Evolutionary conservation across 2,329 filamentous ascomycete genomes (phyloP).

Genomic region (Aureobasidium sp.): DNA sequence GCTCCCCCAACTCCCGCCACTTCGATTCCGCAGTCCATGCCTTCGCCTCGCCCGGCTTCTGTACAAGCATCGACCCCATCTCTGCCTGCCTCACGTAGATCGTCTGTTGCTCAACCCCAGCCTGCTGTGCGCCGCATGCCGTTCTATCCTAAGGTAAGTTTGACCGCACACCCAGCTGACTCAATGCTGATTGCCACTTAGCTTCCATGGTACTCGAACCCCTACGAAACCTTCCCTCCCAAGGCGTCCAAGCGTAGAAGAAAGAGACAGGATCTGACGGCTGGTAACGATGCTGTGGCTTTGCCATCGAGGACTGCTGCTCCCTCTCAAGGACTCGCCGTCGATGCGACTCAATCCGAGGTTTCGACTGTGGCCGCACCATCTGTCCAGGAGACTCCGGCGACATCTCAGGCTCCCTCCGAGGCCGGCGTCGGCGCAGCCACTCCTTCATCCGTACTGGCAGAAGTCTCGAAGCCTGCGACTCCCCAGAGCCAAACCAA

Average conservation of each 20-base stretch:
- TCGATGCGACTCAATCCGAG: constrained; percentile 33
- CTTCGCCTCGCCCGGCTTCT: constrained; percentile 26
- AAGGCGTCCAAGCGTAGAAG: constrained; percentile 43
- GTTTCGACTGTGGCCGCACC: constrained; percentile 37
- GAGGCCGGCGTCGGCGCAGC: constrained; percentile 49
- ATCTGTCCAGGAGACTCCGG: constrained; percentile 44
- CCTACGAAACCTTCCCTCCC: constrained; percentile 47
- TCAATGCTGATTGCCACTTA: constrained; percentile 22
- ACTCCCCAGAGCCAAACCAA: constrained; percentile 29
- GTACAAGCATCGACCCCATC: constrained; percentile 29
- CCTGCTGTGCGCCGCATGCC: constrained; percentile 31
- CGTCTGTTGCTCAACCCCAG: constrained; percentile 21
- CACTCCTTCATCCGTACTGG: constrained; percentile 42
- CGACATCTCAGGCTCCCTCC: constrained; percentile 52
- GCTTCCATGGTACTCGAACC: constrained; percentile 56
- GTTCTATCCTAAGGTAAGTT: constrained; percentile 44
- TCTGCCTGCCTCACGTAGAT: constrained; percentile 22
- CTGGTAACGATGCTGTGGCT: constrained; percentile 36
- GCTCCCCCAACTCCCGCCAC: constrained; percentile 22
- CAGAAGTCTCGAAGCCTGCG: constrained; percentile 27
- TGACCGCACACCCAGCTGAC: neutral
- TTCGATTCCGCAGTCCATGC: constrained; percentile 30
- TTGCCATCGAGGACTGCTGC: constrained; percentile 42
- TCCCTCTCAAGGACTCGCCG: constrained; percentile 21
- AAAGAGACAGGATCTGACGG: constrained; percentile 29